Evolutionary conservation across 2,329 filamentous ascomycete species (phyloP).

Genomic region (Juglanconis oblonga): DNA sequence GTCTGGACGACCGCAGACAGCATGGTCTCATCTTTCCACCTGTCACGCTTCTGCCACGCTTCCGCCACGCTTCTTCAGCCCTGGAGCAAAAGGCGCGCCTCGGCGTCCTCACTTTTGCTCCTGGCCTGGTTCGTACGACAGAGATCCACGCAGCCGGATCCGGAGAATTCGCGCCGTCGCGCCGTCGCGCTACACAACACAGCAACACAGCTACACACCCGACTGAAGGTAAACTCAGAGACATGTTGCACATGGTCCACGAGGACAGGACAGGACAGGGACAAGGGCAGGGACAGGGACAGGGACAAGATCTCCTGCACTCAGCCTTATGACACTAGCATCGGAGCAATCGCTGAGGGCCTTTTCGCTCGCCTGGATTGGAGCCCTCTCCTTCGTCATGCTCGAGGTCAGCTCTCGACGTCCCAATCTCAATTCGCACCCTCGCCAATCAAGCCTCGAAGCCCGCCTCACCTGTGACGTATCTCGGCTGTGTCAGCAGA

Average conservation of each 20-base stretch:
- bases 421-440: background rate
- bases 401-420: too few species aligned
- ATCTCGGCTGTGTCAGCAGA: constrained; percentile 12
- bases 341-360: background rate
- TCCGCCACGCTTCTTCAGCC: background rate
- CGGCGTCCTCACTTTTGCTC: background rate
- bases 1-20: too few species aligned
- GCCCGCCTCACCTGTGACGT: background rate
- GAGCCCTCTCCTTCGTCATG: background rate
- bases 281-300: background rate
- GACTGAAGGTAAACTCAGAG: background rate
- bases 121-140: background rate
- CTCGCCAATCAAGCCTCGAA: background rate
- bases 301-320: background rate
- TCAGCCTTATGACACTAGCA: background rate
- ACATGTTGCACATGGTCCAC: background rate
- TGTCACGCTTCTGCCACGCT: background rate
- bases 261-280: background rate
- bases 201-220: background rate
- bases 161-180: background rate
- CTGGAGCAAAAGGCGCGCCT: too few species aligned
- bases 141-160: background rate
- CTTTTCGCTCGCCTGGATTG: background rate
- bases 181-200: too few species aligned
- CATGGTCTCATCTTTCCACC: too few species aligned